These are phyloP conservation scores for Aquilaria yunnanensis DNA, from an alignment of 345 rosid genomes.

Conservation along the genomic window DNA sequence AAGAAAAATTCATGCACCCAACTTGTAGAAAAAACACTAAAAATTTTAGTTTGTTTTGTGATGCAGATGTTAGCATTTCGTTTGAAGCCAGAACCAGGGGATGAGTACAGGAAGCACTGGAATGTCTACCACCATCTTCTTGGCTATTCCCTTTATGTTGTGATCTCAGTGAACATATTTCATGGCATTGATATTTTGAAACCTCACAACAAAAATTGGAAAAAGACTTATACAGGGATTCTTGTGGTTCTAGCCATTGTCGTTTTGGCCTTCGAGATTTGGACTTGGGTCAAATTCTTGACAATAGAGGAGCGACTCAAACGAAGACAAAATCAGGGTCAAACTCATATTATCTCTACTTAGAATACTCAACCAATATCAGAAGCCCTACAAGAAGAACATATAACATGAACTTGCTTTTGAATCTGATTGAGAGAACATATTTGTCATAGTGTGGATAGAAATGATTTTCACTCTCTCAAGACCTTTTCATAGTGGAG, in stretches of 20 bases:
- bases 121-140: slow-evolving; percentile 49
- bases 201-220: slow-evolving; percentile 27
- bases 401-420: too few relatives aligned
- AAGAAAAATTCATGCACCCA: too few relatives aligned
- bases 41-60: not conserved
- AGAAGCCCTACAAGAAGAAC: too few relatives aligned
- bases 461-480: too few relatives aligned
- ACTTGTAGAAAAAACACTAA: too few relatives aligned
- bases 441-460: too few relatives aligned
- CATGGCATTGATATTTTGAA: slow-evolving; percentile 34
- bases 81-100: slow-evolving; percentile 19
- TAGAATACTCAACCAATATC: too few relatives aligned
- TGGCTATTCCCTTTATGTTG: slow-evolving; percentile 35
- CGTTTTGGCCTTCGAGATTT: slow-evolving; percentile 25
- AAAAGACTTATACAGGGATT: slow-evolving; percentile 32
- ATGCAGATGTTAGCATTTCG: slow-evolving; percentile 38
- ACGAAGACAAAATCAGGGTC: not conserved
- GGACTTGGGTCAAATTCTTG: slow-evolving; percentile 31
- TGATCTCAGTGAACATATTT: slow-evolving; percentile 38
- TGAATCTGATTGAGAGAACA: too few relatives aligned
- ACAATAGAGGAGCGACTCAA: not conserved
- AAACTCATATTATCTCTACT: too few relatives aligned
- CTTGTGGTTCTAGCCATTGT: slow-evolving; percentile 19
- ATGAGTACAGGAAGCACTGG: slow-evolving; percentile 45
- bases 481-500: too few relatives aligned